phyloP scores from a whole-genome alignment of 768 basidiomycete genomes.

The Lactarius tabidus region DNA sequence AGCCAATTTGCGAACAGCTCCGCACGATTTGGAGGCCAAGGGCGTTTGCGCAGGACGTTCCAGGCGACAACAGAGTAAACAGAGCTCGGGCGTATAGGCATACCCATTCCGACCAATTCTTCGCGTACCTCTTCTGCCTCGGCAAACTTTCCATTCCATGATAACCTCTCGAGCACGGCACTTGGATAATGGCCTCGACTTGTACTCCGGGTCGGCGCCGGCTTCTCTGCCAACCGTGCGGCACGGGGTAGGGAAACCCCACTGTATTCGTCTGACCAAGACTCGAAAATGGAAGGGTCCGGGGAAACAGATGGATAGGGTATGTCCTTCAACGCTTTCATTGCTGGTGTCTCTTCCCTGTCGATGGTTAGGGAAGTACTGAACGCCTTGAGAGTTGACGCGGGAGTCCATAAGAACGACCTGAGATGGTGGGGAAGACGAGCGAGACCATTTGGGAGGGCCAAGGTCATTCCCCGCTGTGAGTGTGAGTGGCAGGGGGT shows the following conservation, averaged over 20 bases:
- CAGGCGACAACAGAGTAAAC: slow-evolving; percentile 40
- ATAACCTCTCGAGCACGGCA: slow-evolving; percentile 29
- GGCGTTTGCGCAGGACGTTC: slow-evolving; percentile 30
- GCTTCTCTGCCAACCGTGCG: not conserved
- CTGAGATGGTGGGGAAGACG: slow-evolving; percentile 9
- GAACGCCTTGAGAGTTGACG: slow-evolving; percentile 23
- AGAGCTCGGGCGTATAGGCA: slow-evolving; percentile 35
- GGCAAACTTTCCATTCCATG: slow-evolving; percentile 31
- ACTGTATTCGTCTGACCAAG: slow-evolving; percentile 34
- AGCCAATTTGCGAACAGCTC: slow-evolving; percentile 41
- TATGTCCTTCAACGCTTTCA: slow-evolving; percentile 35
- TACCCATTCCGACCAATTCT: slow-evolving; percentile 38
- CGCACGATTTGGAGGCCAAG: slow-evolving; percentile 24
- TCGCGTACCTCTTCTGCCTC: slow-evolving; percentile 38
- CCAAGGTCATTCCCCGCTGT: slow-evolving; percentile 9
- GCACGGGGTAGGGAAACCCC: not conserved
- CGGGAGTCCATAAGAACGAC: slow-evolving; percentile 3
- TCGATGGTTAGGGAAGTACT: slow-evolving; percentile 25
- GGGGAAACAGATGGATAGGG: slow-evolving; percentile 34
- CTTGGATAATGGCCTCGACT: slow-evolving; percentile 13
- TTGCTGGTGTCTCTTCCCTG: slow-evolving; percentile 34
- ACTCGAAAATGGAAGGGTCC: slow-evolving; percentile 38
- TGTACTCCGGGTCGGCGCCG: not conserved
- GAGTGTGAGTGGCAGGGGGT: not conserved
- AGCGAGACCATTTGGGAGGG: slow-evolving; percentile 14